Percentiles rank a stretch among this genome's conserved stretches.
Evolutionary conservation across 1,284 basidiomycete species (phyloP).

Genomic region (Heterobasidion parviporum): DNA sequence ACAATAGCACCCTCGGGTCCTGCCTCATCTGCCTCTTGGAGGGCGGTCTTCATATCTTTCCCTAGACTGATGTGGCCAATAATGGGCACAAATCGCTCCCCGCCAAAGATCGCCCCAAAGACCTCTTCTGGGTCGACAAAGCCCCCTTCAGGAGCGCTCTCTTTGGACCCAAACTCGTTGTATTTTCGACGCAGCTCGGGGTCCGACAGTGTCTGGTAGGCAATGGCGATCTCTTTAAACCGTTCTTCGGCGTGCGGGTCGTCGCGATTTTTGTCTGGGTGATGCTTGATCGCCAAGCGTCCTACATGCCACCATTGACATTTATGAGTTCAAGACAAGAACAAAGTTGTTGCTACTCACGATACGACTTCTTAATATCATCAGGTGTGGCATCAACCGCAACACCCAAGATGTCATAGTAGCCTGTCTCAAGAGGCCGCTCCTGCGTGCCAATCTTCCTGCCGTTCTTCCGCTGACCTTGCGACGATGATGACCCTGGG

Average conservation of each 20-base stretch:
- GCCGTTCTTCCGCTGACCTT: constrained; percentile 30
- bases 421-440: constrained; percentile 80
- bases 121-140: constrained; percentile 79
- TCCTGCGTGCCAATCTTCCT: constrained; percentile 83
- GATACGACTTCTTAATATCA: constrained; percentile 95
- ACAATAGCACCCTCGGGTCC: constrained; percentile 26
- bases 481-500: constrained; percentile 16
- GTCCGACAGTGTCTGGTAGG: constrained; percentile 88
- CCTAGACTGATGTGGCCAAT: constrained; percentile 82
- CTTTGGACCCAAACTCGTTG: constrained; percentile 85
- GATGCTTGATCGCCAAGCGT: constrained; percentile 88
- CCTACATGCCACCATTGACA: constrained; percentile 33
- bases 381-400: constrained; percentile 69
- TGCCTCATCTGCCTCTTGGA: constrained; percentile 86
- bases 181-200: constrained; percentile 81
- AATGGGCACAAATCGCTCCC: constrained; percentile 76
- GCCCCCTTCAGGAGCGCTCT: constrained; percentile 72
- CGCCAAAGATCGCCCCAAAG: constrained; percentile 90
- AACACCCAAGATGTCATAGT: constrained; percentile 82
- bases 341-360: constrained; percentile 32
- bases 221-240: constrained; percentile 85
- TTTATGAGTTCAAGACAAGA: not conserved
- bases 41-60: constrained; percentile 94
- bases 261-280: constrained; percentile 89
- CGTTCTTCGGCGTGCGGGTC: constrained; percentile 88